Evolutionary conservation across 352 stramenopile species (phyloP).

Genomic region (Globisporangium acanthophoron): DNA sequence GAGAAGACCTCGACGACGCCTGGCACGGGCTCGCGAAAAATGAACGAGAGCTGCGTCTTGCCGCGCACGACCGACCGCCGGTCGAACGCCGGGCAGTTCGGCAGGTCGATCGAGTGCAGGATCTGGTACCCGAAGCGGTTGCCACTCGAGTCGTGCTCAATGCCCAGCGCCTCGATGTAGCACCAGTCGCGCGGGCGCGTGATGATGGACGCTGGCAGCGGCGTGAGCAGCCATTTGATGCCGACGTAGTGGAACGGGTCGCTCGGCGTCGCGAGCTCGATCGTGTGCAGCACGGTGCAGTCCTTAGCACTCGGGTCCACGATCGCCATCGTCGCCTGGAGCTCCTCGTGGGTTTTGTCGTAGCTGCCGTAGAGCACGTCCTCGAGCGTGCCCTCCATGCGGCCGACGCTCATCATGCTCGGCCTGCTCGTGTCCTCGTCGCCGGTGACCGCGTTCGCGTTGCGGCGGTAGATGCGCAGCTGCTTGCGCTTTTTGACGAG

Average conservation of each 20-base stretch:
- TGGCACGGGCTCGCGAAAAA: constrained; percentile 31
- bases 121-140: constrained; percentile 33
- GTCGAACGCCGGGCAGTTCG: constrained; percentile 31
- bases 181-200: constrained; percentile 22
- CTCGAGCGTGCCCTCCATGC: constrained; percentile 40
- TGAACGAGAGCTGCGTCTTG: constrained; percentile 16
- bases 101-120: constrained; percentile 36
- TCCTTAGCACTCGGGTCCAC: constrained; percentile 22
- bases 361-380: constrained; percentile 41
- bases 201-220: constrained; percentile 18
- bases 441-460: constrained; percentile 2
- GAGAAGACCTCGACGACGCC: constrained; percentile 39
- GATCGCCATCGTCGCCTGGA: constrained; percentile 29
- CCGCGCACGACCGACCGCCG: constrained; percentile 21
- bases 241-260: constrained; percentile 42
- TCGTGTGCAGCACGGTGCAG: constrained; percentile 29
- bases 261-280: constrained; percentile 28
- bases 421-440: constrained; percentile 12
- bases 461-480: constrained; percentile 35
- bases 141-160: constrained; percentile 22
- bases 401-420: constrained; percentile 27
- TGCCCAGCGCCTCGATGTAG: constrained; percentile 35
- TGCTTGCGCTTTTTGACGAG: constrained; percentile 29
- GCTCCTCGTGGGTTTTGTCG: constrained; percentile 28
- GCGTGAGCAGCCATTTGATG: constrained; percentile 44